These are phyloP conservation scores for Serpula lacrymans DNA, from an alignment of 768 basidiomycete species.

Conservation along the genomic window DNA sequence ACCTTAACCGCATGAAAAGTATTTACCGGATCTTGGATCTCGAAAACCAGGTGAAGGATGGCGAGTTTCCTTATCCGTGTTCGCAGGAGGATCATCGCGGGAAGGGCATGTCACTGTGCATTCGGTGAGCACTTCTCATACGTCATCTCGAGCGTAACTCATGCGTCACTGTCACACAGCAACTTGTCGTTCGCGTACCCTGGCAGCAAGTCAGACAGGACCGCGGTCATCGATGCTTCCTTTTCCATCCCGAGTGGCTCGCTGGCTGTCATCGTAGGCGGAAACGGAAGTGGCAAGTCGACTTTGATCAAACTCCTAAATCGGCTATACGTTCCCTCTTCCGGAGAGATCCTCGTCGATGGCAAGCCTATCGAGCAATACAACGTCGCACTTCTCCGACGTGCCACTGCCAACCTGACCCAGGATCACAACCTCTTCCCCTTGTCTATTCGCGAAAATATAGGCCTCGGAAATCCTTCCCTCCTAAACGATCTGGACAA, in stretches of 20 bases:
- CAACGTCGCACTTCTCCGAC: slow-evolving; percentile 26
- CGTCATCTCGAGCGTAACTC: background rate
- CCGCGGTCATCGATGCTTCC: slow-evolving; percentile 35
- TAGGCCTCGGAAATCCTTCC: slow-evolving; percentile 27
- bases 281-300: slow-evolving; percentile 55
- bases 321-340: slow-evolving; percentile 17
- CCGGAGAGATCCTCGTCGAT: slow-evolving; percentile 31
- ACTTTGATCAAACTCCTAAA: slow-evolving; percentile 31
- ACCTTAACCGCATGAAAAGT: slow-evolving; percentile 8
- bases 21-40: slow-evolving; percentile 11
- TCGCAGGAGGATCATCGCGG: background rate
- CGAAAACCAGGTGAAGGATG: slow-evolving; percentile 14
- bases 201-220: slow-evolving; percentile 30
- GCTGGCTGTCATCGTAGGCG: slow-evolving; percentile 55
- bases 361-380: slow-evolving; percentile 24
- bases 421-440: slow-evolving; percentile 33
- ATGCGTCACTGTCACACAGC: too few species aligned
- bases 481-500: slow-evolving; percentile 11
- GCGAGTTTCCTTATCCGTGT: slow-evolving; percentile 11
- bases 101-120: slow-evolving; percentile 14
- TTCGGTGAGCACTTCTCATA: background rate
- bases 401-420: slow-evolving; percentile 33
- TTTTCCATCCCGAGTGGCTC: slow-evolving; percentile 40
- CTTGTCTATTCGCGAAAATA: slow-evolving; percentile 32
- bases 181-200: slow-evolving; percentile 49